Percentiles rank a stretch among this genome's conserved stretches.
These are phyloP conservation scores for Dendrobium catenatum DNA, from an alignment of 106 monocot species.

Conservation along the genomic window DNA sequence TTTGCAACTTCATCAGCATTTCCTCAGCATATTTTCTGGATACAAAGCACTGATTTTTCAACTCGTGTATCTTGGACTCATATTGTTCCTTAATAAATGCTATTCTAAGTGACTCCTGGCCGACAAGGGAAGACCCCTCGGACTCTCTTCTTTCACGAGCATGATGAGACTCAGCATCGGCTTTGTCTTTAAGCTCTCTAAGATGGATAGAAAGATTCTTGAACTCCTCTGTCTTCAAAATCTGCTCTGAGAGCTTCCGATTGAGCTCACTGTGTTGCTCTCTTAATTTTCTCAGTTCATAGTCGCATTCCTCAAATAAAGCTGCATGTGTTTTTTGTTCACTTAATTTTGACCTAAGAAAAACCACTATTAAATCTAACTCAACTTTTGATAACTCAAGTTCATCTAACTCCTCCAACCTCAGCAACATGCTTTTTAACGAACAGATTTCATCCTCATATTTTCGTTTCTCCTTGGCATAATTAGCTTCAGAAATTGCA, in stretches of 20 bases:
- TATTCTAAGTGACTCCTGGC: conserved; percentile 81
- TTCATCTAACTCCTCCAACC: conserved; percentile 45
- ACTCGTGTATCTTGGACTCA: conserved; percentile 76
- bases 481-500: conserved; percentile 21
- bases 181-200: conserved; percentile 87
- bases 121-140: conserved; percentile 32
- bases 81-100: conserved; percentile 93
- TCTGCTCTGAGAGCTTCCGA: conserved; percentile 74
- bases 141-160: conserved; percentile 51
- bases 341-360: conserved; percentile 60
- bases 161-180: conserved; percentile 54
- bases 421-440: conserved; percentile 28
- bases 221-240: conserved; percentile 87
- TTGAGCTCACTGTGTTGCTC: conserved; percentile 58
- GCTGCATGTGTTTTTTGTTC: conserved; percentile 41
- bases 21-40: conserved; percentile 88
- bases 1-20: conserved; percentile 88
- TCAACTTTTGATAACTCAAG: conserved; percentile 47
- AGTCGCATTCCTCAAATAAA: conserved; percentile 27
- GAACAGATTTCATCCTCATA: conserved; percentile 34
- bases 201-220: conserved; percentile 82
- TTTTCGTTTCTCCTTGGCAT: conserved; percentile 11
- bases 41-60: conserved; percentile 55
- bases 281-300: conserved; percentile 40
- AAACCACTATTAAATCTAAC: conserved; percentile 33